Base-by-base conservation (phyloP, 2,329 filamentous ascomycete genomes). In the Exophiala dermatitidis region DNA sequence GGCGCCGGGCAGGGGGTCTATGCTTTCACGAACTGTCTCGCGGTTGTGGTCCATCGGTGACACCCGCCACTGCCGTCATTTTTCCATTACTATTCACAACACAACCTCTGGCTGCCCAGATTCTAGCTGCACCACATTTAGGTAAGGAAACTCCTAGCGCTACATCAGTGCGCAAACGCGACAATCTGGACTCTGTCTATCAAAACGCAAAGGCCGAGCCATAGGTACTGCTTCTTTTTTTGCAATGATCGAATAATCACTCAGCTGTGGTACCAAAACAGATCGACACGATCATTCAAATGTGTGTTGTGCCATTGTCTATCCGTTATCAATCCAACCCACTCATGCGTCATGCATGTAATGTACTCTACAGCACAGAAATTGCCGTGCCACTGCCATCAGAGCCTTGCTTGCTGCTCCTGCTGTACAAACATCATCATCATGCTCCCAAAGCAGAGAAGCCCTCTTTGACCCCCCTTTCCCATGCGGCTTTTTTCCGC, bases 401-500 rank as follows among this genome's bases (percentile, higher is more conserved):
- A 32, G 19, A 19, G 19, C 19, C 19, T 19, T 19, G 19, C 19
- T 19, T 2, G 19, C 19, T 19, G 19, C 19, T 19, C 19, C 19
- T 19, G 19, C 19, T 19, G 19, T 19, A 19, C 19, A 19, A 19
- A 19, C 19, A 19, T 19, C 19, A 19, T 19, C 19, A 19, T 41
- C 19, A 41, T 28, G 5, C 38, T 26, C 28, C 38, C 38, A 3
- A 26, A 5, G 5, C 19, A 5, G 28, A 63, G 38, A 47, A 50
- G 3, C 53, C 55, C 50, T 63, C 61, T 38, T 48, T 53, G 43
- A 59, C 48, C n/a, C 59, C 57, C 47, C 46, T 54, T 33, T 62
- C 60, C 59, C 59, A 63, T 6, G 54, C 53, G 34, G 60, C 57
- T 43, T 62, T 62, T 34, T 47, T 52, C 19, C 52, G 46, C 40